These are phyloP conservation scores for Purpureocillium lavendulum DNA, from an alignment of 2,329 filamentous ascomycete genomes.

Conservation along the genomic window DNA sequence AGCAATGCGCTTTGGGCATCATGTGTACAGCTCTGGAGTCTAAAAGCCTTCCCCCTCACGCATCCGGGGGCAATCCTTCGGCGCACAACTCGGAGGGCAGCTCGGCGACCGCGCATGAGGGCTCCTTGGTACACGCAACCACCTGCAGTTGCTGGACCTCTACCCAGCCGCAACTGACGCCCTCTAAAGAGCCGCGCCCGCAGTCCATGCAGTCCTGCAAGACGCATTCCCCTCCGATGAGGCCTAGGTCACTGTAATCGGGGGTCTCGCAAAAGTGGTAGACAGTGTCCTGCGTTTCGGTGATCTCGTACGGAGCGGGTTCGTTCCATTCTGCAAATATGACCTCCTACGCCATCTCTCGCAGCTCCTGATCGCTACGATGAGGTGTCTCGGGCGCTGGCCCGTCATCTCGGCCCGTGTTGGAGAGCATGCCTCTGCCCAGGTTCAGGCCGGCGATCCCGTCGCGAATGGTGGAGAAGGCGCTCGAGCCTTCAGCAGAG, in stretches of 20 bases:
- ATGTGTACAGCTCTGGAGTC: no score
- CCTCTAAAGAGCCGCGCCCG: neutral
- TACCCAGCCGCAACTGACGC: slow-evolving; percentile 7
- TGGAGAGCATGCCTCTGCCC: slow-evolving; percentile 35
- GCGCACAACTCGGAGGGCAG: no score
- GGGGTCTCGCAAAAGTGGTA: neutral
- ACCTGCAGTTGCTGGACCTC: no score
- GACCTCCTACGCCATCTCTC: slow-evolving; percentile 38
- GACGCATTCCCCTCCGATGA: neutral
- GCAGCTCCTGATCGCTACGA: slow-evolving; percentile 32
- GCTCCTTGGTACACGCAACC: no score
- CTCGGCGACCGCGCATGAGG: no score
- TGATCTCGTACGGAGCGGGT: slow-evolving; percentile 21
- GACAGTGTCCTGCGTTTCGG: slow-evolving; percentile 19
- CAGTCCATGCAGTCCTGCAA: neutral
- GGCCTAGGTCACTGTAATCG: neutral
- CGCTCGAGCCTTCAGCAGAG: slow-evolving; percentile 34
- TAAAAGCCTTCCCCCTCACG: no score
- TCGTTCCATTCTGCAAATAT: slow-evolving; percentile 22
- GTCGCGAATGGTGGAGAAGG: slow-evolving; percentile 38
- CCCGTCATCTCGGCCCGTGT: slow-evolving; percentile 18
- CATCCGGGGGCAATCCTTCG: no score
- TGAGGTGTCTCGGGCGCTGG: slow-evolving; percentile 10
- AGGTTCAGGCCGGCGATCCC: slow-evolving; percentile 39
- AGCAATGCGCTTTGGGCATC: no score